phyloP scores from a whole-genome alignment of 108 stramenopile species.

The Nitzschia palea region DNA sequence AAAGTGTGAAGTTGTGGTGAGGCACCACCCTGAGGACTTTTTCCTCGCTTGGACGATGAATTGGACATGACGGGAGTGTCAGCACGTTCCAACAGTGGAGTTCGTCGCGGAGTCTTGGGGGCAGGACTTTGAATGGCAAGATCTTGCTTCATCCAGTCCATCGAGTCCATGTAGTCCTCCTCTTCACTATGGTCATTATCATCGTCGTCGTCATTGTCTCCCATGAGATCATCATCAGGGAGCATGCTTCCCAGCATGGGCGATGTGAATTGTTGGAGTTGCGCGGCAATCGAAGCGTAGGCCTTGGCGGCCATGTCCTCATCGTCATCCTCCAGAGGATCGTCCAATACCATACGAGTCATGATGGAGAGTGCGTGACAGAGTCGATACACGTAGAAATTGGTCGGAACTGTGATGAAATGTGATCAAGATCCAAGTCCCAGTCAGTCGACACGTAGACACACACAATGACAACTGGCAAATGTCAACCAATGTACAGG shows the following conservation, averaged over 20 bases:
- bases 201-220: neutral
- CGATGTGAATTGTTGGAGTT: conserved; percentile 23
- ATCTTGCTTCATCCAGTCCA: conserved; percentile 32
- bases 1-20: neutral
- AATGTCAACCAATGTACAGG: no score
- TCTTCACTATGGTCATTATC: neutral
- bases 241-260: conserved; percentile 2
- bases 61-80: conserved; percentile 52
- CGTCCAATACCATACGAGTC: no score
- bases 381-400: no score
- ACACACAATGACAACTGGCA: no score
- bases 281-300: conserved; percentile 18
- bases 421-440: no score
- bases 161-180: conserved; percentile 12
- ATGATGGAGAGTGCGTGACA: no score
- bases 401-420: no score
- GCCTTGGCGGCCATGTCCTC: conserved; percentile 25
- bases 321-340: conserved; percentile 23
- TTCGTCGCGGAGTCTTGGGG: conserved; percentile 23
- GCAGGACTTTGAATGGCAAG: neutral
- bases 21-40: neutral
- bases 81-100: conserved; percentile 41
- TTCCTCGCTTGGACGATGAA: conserved; percentile 9
- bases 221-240: neutral
- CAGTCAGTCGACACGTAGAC: no score